A percentile compares a stretch with the other conserved stretches of the same genome.
Evolutionary conservation across 2,329 filamentous ascomycete genomes (phyloP).

Genomic region (Amphichorda felina): DNA sequence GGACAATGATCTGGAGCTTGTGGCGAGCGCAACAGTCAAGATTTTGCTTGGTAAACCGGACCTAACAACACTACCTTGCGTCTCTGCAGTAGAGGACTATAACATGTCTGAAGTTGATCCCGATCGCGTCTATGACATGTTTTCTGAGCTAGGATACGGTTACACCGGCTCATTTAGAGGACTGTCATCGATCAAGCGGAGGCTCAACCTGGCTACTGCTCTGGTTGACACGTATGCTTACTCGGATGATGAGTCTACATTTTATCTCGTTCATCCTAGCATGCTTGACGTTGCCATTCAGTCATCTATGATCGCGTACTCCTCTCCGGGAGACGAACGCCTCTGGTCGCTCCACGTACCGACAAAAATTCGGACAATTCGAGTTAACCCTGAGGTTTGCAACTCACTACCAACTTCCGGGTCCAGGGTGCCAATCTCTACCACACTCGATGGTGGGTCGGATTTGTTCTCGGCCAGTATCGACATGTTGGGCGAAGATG

Average conservation of each 20-base stretch:
- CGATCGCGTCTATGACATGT: constrained; percentile 9
- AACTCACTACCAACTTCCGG: background rate
- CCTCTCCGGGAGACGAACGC: constrained; percentile 14
- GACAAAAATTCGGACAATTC: constrained; percentile 10
- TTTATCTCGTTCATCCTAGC: constrained; percentile 17
- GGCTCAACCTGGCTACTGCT: constrained; percentile 4
- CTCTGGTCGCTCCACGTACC: constrained; percentile 17
- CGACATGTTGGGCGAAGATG: constrained; percentile 7
- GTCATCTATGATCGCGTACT: constrained; percentile 13
- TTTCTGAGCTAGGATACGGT: constrained; percentile 8
- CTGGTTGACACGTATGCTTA: background rate
- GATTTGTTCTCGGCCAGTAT: constrained; percentile 4
- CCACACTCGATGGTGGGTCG: background rate
- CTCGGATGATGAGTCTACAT: background rate
- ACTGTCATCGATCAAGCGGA: constrained; percentile 6
- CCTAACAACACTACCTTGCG: constrained; percentile 8
- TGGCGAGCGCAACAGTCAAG: constrained; percentile 8
- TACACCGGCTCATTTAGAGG: constrained; percentile 9
- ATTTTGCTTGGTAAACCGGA: constrained; percentile 9
- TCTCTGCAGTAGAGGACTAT: too few relatives aligned
- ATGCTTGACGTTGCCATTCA: constrained; percentile 20
- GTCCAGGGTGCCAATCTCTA: background rate
- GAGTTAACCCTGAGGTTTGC: constrained; percentile 7
- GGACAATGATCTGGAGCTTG: constrained; percentile 8
- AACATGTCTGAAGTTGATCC: constrained; percentile 9